A percentile compares a stretch with the other conserved stretches of the same genome.
phyloP scores from a whole-genome alignment of 2,329 filamentous ascomycete genomes.

The Akanthomyces uredinophilus region DNA sequence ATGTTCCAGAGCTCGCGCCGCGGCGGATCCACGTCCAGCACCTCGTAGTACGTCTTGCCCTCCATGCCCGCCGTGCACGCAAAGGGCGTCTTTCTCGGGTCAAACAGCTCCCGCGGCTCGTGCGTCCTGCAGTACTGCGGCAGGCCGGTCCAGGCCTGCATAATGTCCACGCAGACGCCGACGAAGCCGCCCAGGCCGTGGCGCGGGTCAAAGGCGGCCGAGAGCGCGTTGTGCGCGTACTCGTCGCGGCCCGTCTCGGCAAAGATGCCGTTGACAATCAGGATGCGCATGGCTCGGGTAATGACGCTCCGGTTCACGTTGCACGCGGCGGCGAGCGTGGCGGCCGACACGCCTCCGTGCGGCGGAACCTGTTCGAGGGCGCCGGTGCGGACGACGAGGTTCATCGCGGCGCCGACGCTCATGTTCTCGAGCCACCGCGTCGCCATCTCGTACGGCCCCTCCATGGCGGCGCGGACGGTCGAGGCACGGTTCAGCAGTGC shows the following conservation, averaged over 20 bases:
- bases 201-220: constrained; percentile 23
- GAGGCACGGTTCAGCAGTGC: constrained; percentile 19
- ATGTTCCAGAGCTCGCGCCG: constrained; percentile 30
- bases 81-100: constrained; percentile 29
- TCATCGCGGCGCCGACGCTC: constrained; percentile 19
- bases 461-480: constrained; percentile 19
- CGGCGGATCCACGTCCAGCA: constrained; percentile 26
- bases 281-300: constrained; percentile 27
- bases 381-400: constrained; percentile 18
- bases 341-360: constrained; percentile 12
- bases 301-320: constrained; percentile 28
- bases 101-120: constrained; percentile 26
- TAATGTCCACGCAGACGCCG: constrained; percentile 28
- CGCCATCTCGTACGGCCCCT: constrained; percentile 20
- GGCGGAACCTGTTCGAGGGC: constrained; percentile 19
- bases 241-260: constrained; percentile 24
- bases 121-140: constrained; percentile 30
- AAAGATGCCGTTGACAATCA: constrained; percentile 27
- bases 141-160: constrained; percentile 19
- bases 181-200: constrained; percentile 27
- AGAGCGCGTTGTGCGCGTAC: constrained; percentile 30
- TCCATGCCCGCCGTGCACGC: constrained; percentile 28
- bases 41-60: constrained; percentile 32
- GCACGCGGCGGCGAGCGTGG: constrained; percentile 17
- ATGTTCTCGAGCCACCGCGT: constrained; percentile 21